phyloP scores from a whole-genome alignment of 257 asterid species.

The Cordia subcordata region DNA sequence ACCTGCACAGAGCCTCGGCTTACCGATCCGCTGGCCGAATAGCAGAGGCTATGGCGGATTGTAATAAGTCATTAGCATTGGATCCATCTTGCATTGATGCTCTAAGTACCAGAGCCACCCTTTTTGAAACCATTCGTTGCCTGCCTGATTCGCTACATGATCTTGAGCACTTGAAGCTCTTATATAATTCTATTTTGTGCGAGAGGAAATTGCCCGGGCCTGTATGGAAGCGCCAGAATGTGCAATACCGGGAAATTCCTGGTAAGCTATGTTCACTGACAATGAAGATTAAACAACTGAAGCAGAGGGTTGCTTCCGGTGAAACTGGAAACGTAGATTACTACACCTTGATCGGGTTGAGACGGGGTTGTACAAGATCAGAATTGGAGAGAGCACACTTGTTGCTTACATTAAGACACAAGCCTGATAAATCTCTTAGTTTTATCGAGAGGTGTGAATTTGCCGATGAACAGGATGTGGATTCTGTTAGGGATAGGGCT shows the following conservation, averaged over 20 bases:
- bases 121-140: slow-evolving; percentile 71
- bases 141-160: slow-evolving; percentile 89
- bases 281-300: slow-evolving; percentile 68
- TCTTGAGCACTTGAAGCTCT: slow-evolving; percentile 80
- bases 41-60: slow-evolving; percentile 63
- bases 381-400: slow-evolving; percentile 86
- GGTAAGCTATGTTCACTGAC: slow-evolving; percentile 79
- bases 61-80: slow-evolving; percentile 62
- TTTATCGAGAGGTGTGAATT: slow-evolving; percentile 84
- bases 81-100: slow-evolving; percentile 82
- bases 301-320: slow-evolving; percentile 78
- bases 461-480: slow-evolving; percentile 64
- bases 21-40: slow-evolving; percentile 50
- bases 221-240: slow-evolving; percentile 71
- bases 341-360: slow-evolving; percentile 68
- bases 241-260: slow-evolving; percentile 84
- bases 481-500: slow-evolving; percentile 71
- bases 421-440: slow-evolving; percentile 72
- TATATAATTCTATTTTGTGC: slow-evolving; percentile 74
- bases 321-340: slow-evolving; percentile 81
- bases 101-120: slow-evolving; percentile 59
- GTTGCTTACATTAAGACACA: slow-evolving; percentile 70
- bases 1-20: slow-evolving; percentile 55
- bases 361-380: slow-evolving; percentile 77
- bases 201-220: slow-evolving; percentile 83